Conservation (phyloP, 2,329 filamentous ascomycete species). For the Torrubiellomyces zombiae region DNA sequence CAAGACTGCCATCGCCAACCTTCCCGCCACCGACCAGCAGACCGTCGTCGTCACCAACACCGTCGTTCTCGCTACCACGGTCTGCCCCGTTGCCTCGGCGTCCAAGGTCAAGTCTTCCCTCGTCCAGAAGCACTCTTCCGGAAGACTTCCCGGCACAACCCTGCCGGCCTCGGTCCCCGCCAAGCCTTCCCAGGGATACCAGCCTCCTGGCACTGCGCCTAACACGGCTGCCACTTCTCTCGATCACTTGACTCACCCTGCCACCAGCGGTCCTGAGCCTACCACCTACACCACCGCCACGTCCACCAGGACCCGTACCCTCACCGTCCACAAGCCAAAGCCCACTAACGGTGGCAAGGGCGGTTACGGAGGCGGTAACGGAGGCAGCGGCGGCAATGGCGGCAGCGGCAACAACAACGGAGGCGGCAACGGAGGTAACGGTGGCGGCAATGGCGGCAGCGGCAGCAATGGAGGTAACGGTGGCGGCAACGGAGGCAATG, state of each 20-base stretch:
- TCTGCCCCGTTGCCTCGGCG: slow-evolving; percentile 29
- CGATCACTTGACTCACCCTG: slow-evolving; percentile 7
- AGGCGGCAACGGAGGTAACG: slow-evolving; percentile 20
- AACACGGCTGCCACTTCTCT: no score
- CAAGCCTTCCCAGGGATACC: no score
- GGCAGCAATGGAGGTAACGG: slow-evolving; percentile 5
- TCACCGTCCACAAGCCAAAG: no score
- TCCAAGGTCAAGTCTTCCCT: slow-evolving; percentile 22
- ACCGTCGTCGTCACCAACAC: slow-evolving; percentile 21
- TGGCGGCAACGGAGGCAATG: slow-evolving; percentile 11
- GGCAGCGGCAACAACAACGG: slow-evolving; percentile 27
- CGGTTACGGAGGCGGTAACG: no score
- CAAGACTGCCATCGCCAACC: slow-evolving; percentile 14
- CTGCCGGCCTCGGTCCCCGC: slow-evolving; percentile 7
- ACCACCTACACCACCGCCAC: slow-evolving; percentile 12
- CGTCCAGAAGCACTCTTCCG: slow-evolving; percentile 18
- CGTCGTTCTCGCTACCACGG: slow-evolving; percentile 20
- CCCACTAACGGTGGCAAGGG: no score
- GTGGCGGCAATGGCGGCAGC: slow-evolving; percentile 8
- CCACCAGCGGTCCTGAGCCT: slow-evolving; percentile 5
- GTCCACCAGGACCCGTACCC: slow-evolving; percentile 17
- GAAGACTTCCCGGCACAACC: slow-evolving; percentile 20
- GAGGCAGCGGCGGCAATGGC: slow-evolving; percentile 16
- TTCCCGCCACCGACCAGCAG: slow-evolving; percentile 18
- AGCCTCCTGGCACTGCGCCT: no score